Percentiles rank a stretch among this genome's conserved stretches.
phyloP scores from a whole-genome alignment of 2,329 filamentous ascomycete species.

The Exserohilum turcica region DNA sequence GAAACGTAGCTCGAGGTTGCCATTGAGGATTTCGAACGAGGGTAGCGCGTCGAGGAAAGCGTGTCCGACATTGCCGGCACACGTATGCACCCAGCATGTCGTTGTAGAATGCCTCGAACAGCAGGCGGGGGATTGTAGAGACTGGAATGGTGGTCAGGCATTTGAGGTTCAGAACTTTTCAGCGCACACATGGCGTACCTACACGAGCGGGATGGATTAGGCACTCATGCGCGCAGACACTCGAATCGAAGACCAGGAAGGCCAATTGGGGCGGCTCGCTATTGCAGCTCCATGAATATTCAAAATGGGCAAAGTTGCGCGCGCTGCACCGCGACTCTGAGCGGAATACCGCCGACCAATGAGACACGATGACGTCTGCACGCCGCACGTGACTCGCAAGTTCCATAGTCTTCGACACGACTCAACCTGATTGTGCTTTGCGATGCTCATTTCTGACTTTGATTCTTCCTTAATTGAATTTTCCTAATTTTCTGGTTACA shows the following conservation, averaged over 20 bases:
- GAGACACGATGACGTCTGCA: conserved; percentile 16
- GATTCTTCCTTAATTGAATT: neutral
- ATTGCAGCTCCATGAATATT: neutral
- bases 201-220: neutral
- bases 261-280: neutral
- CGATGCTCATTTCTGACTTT: neutral
- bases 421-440: neutral
- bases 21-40: conserved; percentile 29
- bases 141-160: conserved; percentile 7
- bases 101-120: conserved; percentile 6
- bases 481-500: neutral
- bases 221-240: neutral
- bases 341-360: conserved; percentile 17
- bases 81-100: conserved; percentile 42
- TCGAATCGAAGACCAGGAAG: neutral
- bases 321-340: conserved; percentile 2
- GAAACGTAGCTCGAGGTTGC: conserved; percentile 40
- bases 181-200: neutral
- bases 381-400: conserved; percentile 29
- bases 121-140: conserved; percentile 2
- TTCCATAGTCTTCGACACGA: neutral
- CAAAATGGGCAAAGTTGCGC: conserved; percentile 2
- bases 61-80: conserved; percentile 41
- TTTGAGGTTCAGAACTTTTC: conserved; percentile 1
- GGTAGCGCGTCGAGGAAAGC: conserved; percentile 22